Percentiles rank a stretch among this genome's conserved stretches.
phyloP scores from a whole-genome alignment of 1,284 basidiomycete species.

The Cronartium quercuum region DNA sequence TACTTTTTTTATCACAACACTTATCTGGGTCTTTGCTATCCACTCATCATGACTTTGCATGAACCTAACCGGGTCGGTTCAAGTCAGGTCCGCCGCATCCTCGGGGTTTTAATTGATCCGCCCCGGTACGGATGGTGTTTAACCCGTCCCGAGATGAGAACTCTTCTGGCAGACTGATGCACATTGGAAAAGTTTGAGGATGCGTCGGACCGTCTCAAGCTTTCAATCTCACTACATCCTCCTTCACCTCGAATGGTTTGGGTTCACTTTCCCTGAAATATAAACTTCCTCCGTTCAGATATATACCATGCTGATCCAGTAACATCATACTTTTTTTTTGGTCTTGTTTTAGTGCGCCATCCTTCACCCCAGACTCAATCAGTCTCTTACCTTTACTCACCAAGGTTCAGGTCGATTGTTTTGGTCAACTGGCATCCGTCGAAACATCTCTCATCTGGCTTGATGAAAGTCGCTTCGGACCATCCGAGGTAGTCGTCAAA shows the following conservation, averaged over 20 bases:
- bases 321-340: neutral
- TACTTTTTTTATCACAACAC: too few relatives aligned
- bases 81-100: too few relatives aligned
- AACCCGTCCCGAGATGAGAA: too few relatives aligned
- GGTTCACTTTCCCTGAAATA: neutral
- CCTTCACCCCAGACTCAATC: neutral
- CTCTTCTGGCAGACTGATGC: too few relatives aligned
- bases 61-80: too few relatives aligned
- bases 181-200: too few relatives aligned
- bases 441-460: neutral
- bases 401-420: neutral
- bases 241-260: neutral
- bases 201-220: neutral
- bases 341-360: neutral
- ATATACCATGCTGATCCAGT: neutral
- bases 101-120: too few relatives aligned
- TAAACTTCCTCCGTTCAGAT: neutral
- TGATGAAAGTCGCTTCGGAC: neutral
- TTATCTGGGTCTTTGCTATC: too few relatives aligned
- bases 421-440: neutral
- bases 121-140: too few relatives aligned
- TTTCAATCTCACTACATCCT: neutral
- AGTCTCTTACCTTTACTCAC: neutral
- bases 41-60: too few relatives aligned
- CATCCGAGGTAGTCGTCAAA: neutral